Percentiles rank a stretch among this genome's conserved stretches.
These are phyloP conservation scores for Boletales sp. DNA, from an alignment of 768 basidiomycete genomes.

Conservation along the genomic window DNA sequence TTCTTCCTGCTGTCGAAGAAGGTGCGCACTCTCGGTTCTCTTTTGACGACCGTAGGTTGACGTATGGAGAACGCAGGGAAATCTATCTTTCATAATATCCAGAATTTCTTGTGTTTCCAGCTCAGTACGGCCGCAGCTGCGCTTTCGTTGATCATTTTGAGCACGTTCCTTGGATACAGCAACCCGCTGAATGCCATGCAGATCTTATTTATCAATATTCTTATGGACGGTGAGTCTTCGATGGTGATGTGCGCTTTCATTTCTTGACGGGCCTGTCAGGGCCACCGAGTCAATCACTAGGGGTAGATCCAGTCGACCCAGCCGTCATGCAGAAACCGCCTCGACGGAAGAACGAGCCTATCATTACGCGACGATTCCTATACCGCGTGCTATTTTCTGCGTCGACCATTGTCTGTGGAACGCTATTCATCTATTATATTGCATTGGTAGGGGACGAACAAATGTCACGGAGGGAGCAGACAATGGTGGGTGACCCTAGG, in stretches of 20 bases:
- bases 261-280: constrained; percentile 40
- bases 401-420: constrained; percentile 85
- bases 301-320: constrained; percentile 93
- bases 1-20: constrained; percentile 92
- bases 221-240: constrained; percentile 81
- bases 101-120: constrained; percentile 97
- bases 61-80: constrained; percentile 51
- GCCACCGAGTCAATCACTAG: constrained; percentile 91
- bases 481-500: constrained; percentile 65
- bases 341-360: constrained; percentile 86
- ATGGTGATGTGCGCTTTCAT: not conserved
- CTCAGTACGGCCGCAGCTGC: constrained; percentile 97
- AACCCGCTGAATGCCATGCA: constrained; percentile 98
- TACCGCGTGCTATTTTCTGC: constrained; percentile 90
- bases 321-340: constrained; percentile 92
- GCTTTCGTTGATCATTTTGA: constrained; percentile 89
- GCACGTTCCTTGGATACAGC: constrained; percentile 82
- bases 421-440: constrained; percentile 80
- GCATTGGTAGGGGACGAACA: constrained; percentile 74
- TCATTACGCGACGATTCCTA: constrained; percentile 72
- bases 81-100: constrained; percentile 98
- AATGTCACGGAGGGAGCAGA: constrained; percentile 87
- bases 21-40: constrained; percentile 39
- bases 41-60: not conserved
- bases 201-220: constrained; percentile 98